Evolutionary conservation across 495 filamentous ascomycete species (phyloP), one percentile per base, ranked within the genome.

Genomic region (Trichocladium uniseriatum): DNA sequence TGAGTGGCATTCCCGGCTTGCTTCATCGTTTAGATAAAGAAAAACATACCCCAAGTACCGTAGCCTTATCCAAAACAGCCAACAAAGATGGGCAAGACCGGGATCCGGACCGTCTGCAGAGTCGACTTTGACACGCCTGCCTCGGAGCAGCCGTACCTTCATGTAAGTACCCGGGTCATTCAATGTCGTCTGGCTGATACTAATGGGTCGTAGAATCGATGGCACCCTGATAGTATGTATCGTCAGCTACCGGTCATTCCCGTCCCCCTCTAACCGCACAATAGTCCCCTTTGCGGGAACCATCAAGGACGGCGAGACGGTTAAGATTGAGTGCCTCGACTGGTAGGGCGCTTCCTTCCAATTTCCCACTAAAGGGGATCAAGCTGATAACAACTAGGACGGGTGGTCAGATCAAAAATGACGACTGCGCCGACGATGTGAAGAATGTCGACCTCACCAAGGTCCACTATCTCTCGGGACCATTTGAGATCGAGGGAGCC

Each of bases 291-390:
- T 77, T 45, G 74, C 69, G 34, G 84, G 76, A 28, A 82, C 79
- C 37, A 92, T 97, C 63, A 80, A 81, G 55, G 83, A 91, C 63
- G 82, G 81, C 32, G 91, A 97, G 65, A 82, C 86, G 3, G 90
- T 95, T 52, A 95, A 95, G 70, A 91, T 97, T 57, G 87, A 95
- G 75, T 97, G 91, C 56, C 69, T 95, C 18, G 91, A 97, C 66
- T 91, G 86, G 82, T 59, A n/a, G 60, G 45, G 52, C 29, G 2
- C 2, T 18, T 1, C 19, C 15, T 38, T 32, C 15, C 18, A 14
- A n/a, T 6, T 10, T n/a, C 37, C 3, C 10, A 42, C 2, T 37
- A 29, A 43, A 31, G 27, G n/a, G n/a, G n/a, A n/a, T n/a, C n/a
- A n/a, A n/a, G n/a, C n/a, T n/a, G n/a, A 27, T 14, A 10, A n/a